Evolutionary conservation across 108 stramenopile genomes (phyloP), one percentile per base, ranked within the genome.

Genomic region (Cyclotella kingstonii): DNA sequence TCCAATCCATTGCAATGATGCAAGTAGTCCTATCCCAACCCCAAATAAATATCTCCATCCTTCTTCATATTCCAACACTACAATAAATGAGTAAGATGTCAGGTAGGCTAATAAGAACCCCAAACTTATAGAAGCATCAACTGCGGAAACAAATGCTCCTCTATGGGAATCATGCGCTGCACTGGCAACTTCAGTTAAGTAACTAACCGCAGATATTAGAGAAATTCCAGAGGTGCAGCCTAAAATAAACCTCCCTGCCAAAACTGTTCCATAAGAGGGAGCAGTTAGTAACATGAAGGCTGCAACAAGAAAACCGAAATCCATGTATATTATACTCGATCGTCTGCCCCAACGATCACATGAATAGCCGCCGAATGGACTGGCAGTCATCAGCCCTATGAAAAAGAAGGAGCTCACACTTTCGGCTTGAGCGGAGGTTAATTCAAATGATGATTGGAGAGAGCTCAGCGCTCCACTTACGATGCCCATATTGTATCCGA

Each of bases 1-100:
- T 25, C 72, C 72, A 25, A 50, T 26, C 51, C 75, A 76, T 54
- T 82, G 81, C 0, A 81, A 0, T 6, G 38, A 30, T 14, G 78
- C 78, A n/a, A 81, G 19, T 11, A 71, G n/a, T 2, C 66, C 68
- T 28, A 74, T 64, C 3, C 59, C 73, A 22, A 79, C 29, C 12
- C 81, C 81, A 40, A 82, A 82, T 46, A 82, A 54, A 50, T 66
- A 21, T 34, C 81, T 69, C 81, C 81, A 82, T 28, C 80, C 77
- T 28, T 56, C 68, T 29, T 68, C 66, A 7, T 42, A 38, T 15
- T 60, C 53, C 11, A 42, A 27, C 21, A 26, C 25, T 11, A 44
- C 56, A 3, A 66, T 67, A 23, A 73, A 41, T 14, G 36, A 35
- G 34, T 73, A 77, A 0, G 71, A 53, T 4, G 62, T 53, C 34